Conservation (phyloP, 306 rosid genomes). For the Hippophae rhamnoides region DNA sequence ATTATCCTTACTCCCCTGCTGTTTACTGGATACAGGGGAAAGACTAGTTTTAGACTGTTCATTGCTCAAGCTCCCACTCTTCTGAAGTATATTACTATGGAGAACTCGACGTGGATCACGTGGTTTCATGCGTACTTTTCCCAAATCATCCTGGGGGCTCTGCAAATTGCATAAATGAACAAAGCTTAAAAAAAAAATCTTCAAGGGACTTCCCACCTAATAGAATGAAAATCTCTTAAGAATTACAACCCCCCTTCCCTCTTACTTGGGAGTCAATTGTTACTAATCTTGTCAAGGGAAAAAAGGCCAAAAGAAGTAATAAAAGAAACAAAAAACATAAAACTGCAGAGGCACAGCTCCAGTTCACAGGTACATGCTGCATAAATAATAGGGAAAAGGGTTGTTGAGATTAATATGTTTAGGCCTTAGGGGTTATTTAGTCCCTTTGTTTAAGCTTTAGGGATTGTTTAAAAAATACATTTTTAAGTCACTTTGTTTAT, state of each 20-base stretch:
- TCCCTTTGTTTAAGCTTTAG: too few relatives aligned
- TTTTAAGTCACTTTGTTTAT: too few relatives aligned
- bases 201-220: not conserved
- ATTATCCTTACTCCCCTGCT: slow-evolving; percentile 35
- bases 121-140: slow-evolving; percentile 89
- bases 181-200: slow-evolving; percentile 12
- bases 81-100: slow-evolving; percentile 48
- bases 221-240: not conserved
- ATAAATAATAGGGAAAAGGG: too few relatives aligned
- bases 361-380: too few relatives aligned
- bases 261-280: not conserved
- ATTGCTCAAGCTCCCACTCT: slow-evolving; percentile 42
- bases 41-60: slow-evolving; percentile 48
- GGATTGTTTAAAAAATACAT: too few relatives aligned
- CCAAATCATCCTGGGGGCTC: slow-evolving; percentile 43
- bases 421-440: too few relatives aligned
- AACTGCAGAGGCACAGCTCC: too few relatives aligned
- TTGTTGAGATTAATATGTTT: too few relatives aligned
- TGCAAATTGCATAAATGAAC: slow-evolving; percentile 16
- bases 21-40: slow-evolving; percentile 29
- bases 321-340: not conserved
- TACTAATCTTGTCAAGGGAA: not conserved
- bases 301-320: not conserved
- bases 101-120: slow-evolving; percentile 96
- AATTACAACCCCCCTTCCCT: too few relatives aligned